Evolutionary conservation across 106 monocot genomes (phyloP).

Genomic region (Phalaenopsis equestris): DNA sequence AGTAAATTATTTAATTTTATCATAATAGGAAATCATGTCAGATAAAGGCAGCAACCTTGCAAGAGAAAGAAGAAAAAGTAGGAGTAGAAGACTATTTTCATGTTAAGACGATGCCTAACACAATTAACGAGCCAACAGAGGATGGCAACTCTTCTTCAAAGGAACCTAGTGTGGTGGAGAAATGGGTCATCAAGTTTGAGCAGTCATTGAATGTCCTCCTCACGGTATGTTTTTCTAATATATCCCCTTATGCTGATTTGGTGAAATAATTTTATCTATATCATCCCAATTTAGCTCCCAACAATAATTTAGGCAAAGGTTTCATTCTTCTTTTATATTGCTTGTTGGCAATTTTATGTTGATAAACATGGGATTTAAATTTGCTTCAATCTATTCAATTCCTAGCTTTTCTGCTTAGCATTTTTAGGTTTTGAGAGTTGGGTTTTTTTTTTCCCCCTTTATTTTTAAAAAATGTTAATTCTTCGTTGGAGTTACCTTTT

Average conservation of each 20-base stretch:
- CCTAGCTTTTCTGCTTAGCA: not conserved
- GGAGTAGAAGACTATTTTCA: conserved; percentile 32
- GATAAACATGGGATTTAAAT: not conserved
- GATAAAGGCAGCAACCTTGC: conserved; percentile 32
- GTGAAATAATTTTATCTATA: not conserved
- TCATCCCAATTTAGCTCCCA: not conserved
- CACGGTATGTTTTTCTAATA: conserved; percentile 36
- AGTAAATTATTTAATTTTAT: not conserved
- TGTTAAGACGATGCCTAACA: conserved; percentile 19
- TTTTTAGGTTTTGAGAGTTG: not conserved
- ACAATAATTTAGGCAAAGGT: not conserved
- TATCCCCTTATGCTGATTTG: not conserved
- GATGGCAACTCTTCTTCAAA: conserved; percentile 5
- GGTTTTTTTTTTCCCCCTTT: not conserved
- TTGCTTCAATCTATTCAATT: not conserved
- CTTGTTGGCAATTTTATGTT: not conserved
- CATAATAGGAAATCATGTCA: conserved; percentile 22
- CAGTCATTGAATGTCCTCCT: conserved; percentile 72
- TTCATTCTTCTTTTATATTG: not conserved
- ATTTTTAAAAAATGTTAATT: too few species aligned
- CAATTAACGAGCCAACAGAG: conserved; percentile 3
- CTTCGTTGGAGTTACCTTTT: not conserved
- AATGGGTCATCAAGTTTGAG: conserved; percentile 70
- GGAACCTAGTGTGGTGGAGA: conserved; percentile 27
- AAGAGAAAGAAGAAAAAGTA: conserved; percentile 51